These are phyloP conservation scores for Dissoconium aciculare DNA, from an alignment of 2,329 filamentous ascomycete genomes.

Conservation along the genomic window DNA sequence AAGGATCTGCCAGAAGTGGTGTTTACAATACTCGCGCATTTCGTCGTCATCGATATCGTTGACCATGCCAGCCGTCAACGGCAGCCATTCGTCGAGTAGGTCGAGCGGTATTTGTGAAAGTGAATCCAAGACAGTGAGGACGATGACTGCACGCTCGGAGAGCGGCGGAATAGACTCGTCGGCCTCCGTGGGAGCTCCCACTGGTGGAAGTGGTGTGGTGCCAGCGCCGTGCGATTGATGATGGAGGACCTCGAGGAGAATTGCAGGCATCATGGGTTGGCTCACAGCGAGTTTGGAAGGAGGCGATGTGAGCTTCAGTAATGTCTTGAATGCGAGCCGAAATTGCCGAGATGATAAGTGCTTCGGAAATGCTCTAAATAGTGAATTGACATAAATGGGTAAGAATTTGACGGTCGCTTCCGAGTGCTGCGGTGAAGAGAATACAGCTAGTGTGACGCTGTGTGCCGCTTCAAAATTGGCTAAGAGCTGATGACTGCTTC, in stretches of 20 bases:
- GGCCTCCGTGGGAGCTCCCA: constrained; percentile 25
- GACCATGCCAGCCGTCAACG: constrained; percentile 52
- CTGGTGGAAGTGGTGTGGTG: constrained; percentile 25
- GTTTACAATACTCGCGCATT: constrained; percentile 50
- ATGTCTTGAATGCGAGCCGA: constrained; percentile 70
- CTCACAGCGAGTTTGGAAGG: constrained; percentile 59
- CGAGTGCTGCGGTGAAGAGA: constrained; percentile 66
- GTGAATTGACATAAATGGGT: constrained; percentile 68
- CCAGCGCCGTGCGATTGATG: constrained; percentile 46
- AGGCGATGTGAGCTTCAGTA: constrained; percentile 67
- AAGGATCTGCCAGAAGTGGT: constrained; percentile 65
- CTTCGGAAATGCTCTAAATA: constrained; percentile 63
- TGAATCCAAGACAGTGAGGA: constrained; percentile 64
- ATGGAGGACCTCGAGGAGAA: constrained; percentile 61
- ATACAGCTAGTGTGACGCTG: constrained; percentile 61
- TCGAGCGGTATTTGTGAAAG: constrained; percentile 57
- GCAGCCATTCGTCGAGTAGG: constrained; percentile 67
- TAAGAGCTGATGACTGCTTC: constrained; percentile 41
- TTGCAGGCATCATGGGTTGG: constrained; percentile 65
- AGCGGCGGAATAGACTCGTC: constrained; percentile 23
- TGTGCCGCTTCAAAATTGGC: constrained; percentile 82
- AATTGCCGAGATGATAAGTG: constrained; percentile 76
- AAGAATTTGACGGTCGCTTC: constrained; percentile 54
- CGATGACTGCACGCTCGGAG: constrained; percentile 68
- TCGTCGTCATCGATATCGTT: constrained; percentile 45